Evolutionary conservation across 106 monocot species (phyloP).

Genomic region (Dendrobium catenatum): DNA sequence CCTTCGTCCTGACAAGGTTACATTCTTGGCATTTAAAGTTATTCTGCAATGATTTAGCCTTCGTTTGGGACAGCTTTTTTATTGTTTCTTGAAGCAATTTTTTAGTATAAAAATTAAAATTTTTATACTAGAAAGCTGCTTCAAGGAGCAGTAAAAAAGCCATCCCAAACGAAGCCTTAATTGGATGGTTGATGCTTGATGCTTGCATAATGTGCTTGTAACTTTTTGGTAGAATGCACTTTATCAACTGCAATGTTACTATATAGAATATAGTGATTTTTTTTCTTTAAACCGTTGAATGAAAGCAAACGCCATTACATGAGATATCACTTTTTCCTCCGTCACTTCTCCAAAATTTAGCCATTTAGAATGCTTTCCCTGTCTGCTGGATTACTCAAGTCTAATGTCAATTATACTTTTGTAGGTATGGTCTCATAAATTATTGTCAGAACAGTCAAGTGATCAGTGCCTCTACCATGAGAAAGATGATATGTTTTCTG

Average conservation of each 20-base stretch:
- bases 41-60: neutral
- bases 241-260: neutral
- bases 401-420: neutral
- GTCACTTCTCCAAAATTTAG: neutral
- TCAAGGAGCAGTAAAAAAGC: too few relatives aligned
- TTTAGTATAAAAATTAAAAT: too few relatives aligned
- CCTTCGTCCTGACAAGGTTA: constrained; percentile 73
- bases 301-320: neutral
- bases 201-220: neutral
- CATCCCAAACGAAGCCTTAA: too few relatives aligned
- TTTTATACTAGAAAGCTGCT: too few relatives aligned
- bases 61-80: too few relatives aligned
- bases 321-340: neutral
- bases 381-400: neutral
- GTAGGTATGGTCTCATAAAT: constrained; percentile 84
- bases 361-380: constrained; percentile 2
- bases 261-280: neutral
- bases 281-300: neutral
- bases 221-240: neutral
- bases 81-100: too few relatives aligned
- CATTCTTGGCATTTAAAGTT: neutral
- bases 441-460: constrained; percentile 74
- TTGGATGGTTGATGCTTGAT: neutral
- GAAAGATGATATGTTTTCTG: constrained; percentile 90
- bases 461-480: constrained; percentile 92